A percentile compares a stretch with the other conserved stretches of the same genome.
phyloP scores from a whole-genome alignment of 2,329 filamentous ascomycete species.

The Talaromyces sp. region DNA sequence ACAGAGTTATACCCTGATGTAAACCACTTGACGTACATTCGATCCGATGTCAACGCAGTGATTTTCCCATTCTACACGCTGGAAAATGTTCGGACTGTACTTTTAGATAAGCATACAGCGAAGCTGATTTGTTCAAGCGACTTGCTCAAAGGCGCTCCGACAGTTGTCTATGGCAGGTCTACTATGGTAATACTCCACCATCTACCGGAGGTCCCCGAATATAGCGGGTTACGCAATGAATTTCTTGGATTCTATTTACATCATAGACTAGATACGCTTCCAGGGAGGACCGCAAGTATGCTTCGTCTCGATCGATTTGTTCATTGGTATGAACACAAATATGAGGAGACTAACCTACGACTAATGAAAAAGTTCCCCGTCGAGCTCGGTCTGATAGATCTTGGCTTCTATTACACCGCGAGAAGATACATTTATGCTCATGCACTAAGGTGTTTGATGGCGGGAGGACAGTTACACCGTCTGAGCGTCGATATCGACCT shows the following conservation, averaged over 20 bases:
- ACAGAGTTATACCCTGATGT: background rate
- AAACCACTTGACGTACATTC: background rate
- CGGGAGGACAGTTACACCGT: background rate
- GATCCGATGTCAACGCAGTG: background rate
- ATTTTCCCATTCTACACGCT: background rate
- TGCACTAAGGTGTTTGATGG: background rate
- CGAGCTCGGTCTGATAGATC: background rate
- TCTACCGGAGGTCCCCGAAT: background rate
- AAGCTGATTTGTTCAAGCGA: background rate
- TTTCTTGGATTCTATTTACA: background rate
- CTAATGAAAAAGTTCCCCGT: background rate
- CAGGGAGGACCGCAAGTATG: background rate
- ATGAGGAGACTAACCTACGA: background rate
- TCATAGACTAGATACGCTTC: background rate
- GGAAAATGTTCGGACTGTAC: background rate
- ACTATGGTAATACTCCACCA: background rate
- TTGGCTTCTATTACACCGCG: background rate
- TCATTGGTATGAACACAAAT: background rate
- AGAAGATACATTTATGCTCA: background rate
- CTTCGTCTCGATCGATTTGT: conserved; percentile 5
- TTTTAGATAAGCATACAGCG: background rate
- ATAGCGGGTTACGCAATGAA: background rate
- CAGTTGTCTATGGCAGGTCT: background rate
- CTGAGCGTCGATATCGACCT: background rate
- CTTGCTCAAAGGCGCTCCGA: background rate